These are phyloP conservation scores for Neurospora sp. DNA, from an alignment of 495 filamentous ascomycete species.

Conservation along the genomic window DNA sequence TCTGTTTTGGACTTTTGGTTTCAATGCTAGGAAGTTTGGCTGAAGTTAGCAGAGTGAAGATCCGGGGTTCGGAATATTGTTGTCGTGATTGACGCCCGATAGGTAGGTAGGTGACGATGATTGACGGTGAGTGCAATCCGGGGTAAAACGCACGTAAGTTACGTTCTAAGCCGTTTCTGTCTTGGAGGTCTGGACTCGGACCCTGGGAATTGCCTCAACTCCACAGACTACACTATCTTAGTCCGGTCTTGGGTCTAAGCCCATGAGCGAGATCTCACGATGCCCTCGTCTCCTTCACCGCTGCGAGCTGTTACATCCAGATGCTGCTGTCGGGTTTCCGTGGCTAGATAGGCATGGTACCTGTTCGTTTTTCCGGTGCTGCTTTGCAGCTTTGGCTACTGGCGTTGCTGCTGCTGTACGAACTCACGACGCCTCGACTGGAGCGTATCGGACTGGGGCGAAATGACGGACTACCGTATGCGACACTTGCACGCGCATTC, in stretches of 20 bases:
- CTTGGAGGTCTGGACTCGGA: background rate
- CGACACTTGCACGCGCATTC: background rate
- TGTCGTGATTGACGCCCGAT: background rate
- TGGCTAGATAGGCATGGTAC: background rate
- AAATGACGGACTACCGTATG: background rate
- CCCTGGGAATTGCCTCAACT: background rate
- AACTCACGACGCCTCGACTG: background rate
- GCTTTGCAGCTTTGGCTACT: background rate
- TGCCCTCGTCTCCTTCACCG: background rate
- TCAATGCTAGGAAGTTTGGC: background rate
- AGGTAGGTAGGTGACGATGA: background rate
- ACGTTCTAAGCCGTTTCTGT: background rate
- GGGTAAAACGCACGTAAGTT: background rate
- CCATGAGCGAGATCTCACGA: background rate
- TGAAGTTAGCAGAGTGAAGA: background rate
- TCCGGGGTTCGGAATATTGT: background rate
- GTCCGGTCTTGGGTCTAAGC: background rate
- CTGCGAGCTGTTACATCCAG: background rate
- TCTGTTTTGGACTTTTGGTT: background rate
- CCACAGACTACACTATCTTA: background rate
- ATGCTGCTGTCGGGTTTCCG: background rate
- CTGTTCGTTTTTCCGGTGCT: background rate
- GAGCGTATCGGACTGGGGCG: background rate
- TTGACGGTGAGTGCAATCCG: background rate
- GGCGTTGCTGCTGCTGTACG: background rate